Base-by-base conservation (phyloP, 352 stramenopile species). In the Pythium plurisporium region DNA sequence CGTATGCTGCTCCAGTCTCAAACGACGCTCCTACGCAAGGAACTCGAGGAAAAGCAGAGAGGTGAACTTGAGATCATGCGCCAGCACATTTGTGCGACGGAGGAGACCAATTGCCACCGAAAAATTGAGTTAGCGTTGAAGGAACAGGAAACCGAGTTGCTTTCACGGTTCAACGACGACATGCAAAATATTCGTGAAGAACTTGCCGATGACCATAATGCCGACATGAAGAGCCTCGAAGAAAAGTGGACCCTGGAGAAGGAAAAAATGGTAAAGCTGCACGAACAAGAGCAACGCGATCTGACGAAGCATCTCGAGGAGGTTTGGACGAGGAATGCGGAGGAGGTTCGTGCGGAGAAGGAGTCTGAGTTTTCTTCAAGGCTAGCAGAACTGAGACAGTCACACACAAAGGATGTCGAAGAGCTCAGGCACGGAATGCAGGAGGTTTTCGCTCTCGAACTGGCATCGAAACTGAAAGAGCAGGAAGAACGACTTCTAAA, bases 1-100 rank as follows among this genome's bases (percentile, higher is more conserved):
- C 56, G 72, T 10, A 69, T 92, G 43, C 37, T 73, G 6, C 73
- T 80, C 17, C 54, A 80, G 34, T 73, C 68, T 4, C 64, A 80
- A 45, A 23, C 76, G 5, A 49, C 59, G 12, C 52, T 75, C 17
- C 31, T 75, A 14, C 69, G 57, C 5, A 62, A 47, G 2, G 72
- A 72, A 15, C 52, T 86, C 1, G 71, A 86, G 51, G 62, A 61
- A 0, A 59, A 69, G 14, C 61, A 73, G n/a, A 29, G 42, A 0
- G 6, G 47, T 29, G 53, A 72, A 3, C 22, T 85, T 3, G 36
- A 61, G 19, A 34, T 20, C 4, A 5, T 53, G 3, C 46, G 45
- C 26, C 15, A 14, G 6, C 19, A 67, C 1, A 67, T 64, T 15
- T 8, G 56, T 19, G 10, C 3, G 11, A 31, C 14, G 5, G 48